Conservation (phyloP, 805 yeast species). For the Dipodascus albidus region DNA sequence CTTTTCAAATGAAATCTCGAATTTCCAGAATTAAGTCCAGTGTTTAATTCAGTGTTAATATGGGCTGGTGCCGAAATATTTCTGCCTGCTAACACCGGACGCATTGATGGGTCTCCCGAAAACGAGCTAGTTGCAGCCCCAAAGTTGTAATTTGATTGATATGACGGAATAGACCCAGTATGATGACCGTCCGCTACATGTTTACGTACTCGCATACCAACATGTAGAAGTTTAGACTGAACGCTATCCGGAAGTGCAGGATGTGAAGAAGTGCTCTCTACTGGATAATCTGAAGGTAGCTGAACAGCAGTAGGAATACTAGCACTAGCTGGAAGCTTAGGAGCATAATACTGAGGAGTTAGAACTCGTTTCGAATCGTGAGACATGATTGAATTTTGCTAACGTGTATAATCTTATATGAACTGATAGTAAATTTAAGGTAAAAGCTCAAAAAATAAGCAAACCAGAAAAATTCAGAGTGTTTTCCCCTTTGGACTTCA, state of each 20-base stretch:
- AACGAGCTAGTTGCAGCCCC: neutral
- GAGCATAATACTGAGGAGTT: slow-evolving; percentile 9
- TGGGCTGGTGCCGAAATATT: neutral
- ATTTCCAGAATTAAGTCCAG: neutral
- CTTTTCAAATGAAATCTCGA: slow-evolving; percentile 1
- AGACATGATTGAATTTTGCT: no score
- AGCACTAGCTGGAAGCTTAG: neutral
- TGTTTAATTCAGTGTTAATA: neutral
- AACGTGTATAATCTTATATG: no score
- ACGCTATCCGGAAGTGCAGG: slow-evolving; percentile 15
- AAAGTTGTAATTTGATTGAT: slow-evolving; percentile 10
- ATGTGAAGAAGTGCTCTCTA: slow-evolving; percentile 4
- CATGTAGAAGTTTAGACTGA: slow-evolving; percentile 14
- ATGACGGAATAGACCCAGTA: slow-evolving; percentile 17
- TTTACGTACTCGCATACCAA: slow-evolving; percentile 19
- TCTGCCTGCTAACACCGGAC: neutral
- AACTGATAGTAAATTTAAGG: no score
- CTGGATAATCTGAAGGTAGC: neutral
- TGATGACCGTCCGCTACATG: slow-evolving; percentile 25
- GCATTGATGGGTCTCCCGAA: neutral
- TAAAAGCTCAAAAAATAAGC: no score
- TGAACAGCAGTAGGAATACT: slow-evolving; percentile 1
- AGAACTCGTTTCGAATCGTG: slow-evolving; percentile 7
- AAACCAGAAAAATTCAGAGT: no score
- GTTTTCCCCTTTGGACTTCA: no score